These are phyloP conservation scores for Malassezia japonica DNA, from an alignment of 1,284 basidiomycete genomes.

Conservation along the genomic window DNA sequence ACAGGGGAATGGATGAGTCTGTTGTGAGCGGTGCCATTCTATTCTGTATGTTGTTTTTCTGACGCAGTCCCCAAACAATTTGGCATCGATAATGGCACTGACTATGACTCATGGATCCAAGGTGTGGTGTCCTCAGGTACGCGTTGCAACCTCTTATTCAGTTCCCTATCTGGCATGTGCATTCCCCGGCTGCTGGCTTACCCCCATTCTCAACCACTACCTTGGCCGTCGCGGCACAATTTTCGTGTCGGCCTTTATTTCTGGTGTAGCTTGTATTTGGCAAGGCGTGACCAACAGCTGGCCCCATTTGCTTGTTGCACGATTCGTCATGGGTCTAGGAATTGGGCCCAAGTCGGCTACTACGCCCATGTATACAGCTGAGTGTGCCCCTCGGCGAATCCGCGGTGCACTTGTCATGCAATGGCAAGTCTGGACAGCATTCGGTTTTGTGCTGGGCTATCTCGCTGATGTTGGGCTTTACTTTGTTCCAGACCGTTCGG, in stretches of 20 bases:
- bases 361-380: slow-evolving; percentile 49
- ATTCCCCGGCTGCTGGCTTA: slow-evolving; percentile 57
- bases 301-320: slow-evolving; percentile 61
- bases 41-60: slow-evolving; percentile 3
- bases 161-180: slow-evolving; percentile 57
- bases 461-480: slow-evolving; percentile 22
- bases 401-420: slow-evolving; percentile 70
- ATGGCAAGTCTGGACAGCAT: slow-evolving; percentile 63
- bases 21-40: slow-evolving; percentile 59
- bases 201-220: slow-evolving; percentile 60
- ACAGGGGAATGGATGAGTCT: slow-evolving; percentile 51
- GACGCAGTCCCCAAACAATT: slow-evolving; percentile 54
- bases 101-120: slow-evolving; percentile 17
- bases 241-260: slow-evolving; percentile 60
- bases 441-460: slow-evolving; percentile 62
- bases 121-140: slow-evolving; percentile 39
- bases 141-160: slow-evolving; percentile 62
- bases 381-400: slow-evolving; percentile 57
- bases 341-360: slow-evolving; percentile 62
- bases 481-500: slow-evolving; percentile 2
- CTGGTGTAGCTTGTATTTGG: slow-evolving; percentile 60
- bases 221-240: slow-evolving; percentile 64
- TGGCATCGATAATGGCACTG: slow-evolving; percentile 51
- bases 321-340: slow-evolving; percentile 61
- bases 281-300: slow-evolving; percentile 62